Base-by-base conservation (phyloP, 345 rosid genomes). In the Hibiscus mutabilis region DNA sequence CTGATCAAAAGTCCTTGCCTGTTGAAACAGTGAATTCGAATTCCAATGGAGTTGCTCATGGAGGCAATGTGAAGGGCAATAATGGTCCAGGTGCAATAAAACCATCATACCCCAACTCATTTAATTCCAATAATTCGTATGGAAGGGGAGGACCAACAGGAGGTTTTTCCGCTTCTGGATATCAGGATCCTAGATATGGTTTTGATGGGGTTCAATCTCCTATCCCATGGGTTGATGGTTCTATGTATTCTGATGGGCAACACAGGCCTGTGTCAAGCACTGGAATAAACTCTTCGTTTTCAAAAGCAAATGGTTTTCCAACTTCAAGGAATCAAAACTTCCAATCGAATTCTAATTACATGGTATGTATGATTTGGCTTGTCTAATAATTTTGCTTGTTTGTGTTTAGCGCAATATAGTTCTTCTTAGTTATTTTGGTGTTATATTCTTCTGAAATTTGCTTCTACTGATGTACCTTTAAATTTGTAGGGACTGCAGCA, bases 261-360 rank as follows among this genome's bases (percentile, higher is more conserved):
- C 73, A 74, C 57, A 85, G 85, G 63, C 79, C 86, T 44, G 81
- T 74, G 24, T 27, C 82, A 56, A 82, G 83, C 68, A 73, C 79
- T 74, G 81, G 84, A 31, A 74, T 84, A 52, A 76, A 81, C 44
- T 79, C 89, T 66, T 79, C 89, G 18, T 78, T 80, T 74, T 77
- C 92, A 1, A 88, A 90, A 77, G 67, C 75, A 46, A 89, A 70
- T 73, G 83, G 68, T 58, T 70, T 49, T 37, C 85, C 87, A 13
- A 81, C 91, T 71, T 76, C 89, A 19, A 93, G 88, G 87, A 91
- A 84, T 61, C 84, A 82, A 65, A 86, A 78, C 66, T 84, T 69
- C 76, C 89, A 82, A 29, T 84, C 89, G 4, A 88, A 80, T 77
- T 84, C 96, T 35, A 82, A 83, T 42, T 86, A 73, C 77, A 72